phyloP scores from a whole-genome alignment of 495 filamentous ascomycete species.

The Venustampulla echinocandica region DNA sequence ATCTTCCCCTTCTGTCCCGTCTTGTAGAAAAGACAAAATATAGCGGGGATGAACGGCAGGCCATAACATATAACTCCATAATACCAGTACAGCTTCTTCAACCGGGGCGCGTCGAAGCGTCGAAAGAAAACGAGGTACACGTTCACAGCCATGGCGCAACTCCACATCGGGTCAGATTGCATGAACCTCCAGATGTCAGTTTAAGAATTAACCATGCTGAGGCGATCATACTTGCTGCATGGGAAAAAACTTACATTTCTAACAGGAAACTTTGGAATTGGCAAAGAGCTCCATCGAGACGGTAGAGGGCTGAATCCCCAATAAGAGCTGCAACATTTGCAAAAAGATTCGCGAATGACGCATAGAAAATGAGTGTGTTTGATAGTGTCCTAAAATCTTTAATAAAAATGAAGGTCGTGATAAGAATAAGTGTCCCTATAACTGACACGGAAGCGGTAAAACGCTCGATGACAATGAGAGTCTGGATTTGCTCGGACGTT shows the following conservation, averaged over 20 bases:
- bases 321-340: slow-evolving; percentile 72
- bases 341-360: slow-evolving; percentile 72
- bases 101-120: slow-evolving; percentile 52
- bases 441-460: slow-evolving; percentile 52
- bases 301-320: slow-evolving; percentile 43
- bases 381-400: slow-evolving; percentile 62
- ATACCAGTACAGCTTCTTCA: slow-evolving; percentile 58
- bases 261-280: slow-evolving; percentile 72
- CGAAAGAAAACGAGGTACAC: slow-evolving; percentile 80
- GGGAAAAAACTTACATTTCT: slow-evolving; percentile 37
- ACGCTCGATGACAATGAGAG: slow-evolving; percentile 36
- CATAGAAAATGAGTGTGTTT: slow-evolving; percentile 75
- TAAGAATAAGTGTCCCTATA: slow-evolving; percentile 57
- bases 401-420: slow-evolving; percentile 56
- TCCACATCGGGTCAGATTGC: slow-evolving; percentile 51
- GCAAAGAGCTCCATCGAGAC: slow-evolving; percentile 49
- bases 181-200: no score
- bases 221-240: no score
- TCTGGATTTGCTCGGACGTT: slow-evolving; percentile 21
- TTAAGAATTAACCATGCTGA: no score
- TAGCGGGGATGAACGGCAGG: slow-evolving; percentile 58
- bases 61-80: slow-evolving; percentile 71
- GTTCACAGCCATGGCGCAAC: slow-evolving; percentile 74
- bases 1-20: slow-evolving; percentile 37
- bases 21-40: slow-evolving; percentile 56